Conservation (phyloP, 495 filamentous ascomycete species). For the Durotheca rogersii region DNA sequence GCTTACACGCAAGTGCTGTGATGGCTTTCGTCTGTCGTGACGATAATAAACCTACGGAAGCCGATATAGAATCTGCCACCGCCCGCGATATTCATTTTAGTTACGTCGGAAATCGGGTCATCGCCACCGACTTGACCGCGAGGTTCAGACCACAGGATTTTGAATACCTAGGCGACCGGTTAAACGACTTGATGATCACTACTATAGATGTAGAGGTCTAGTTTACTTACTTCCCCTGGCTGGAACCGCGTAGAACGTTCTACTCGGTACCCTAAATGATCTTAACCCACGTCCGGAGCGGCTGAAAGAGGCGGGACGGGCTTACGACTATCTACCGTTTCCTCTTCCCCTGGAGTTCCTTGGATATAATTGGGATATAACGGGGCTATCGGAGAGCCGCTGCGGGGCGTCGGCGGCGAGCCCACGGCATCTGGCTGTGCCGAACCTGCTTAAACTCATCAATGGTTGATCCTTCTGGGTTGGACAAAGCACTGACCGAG, state of each 20-base stretch:
- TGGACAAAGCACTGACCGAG: slow-evolving; percentile 14
- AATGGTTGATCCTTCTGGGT: slow-evolving; percentile 1
- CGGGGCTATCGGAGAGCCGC: slow-evolving; percentile 14
- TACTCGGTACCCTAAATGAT: slow-evolving; percentile 41
- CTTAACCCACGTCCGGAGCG: slow-evolving; percentile 9
- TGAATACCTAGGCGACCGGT: slow-evolving; percentile 45
- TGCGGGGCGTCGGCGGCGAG: slow-evolving; percentile 25
- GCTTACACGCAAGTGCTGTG: slow-evolving; percentile 54
- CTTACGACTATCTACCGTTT: slow-evolving; percentile 31
- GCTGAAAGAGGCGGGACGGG: not conserved
- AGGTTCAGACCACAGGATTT: slow-evolving; percentile 50
- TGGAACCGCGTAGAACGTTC: slow-evolving; percentile 43
- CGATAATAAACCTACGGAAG: slow-evolving; percentile 49
- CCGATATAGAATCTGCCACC: slow-evolving; percentile 44
- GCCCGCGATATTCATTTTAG: slow-evolving; percentile 27
- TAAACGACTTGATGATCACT: no score
- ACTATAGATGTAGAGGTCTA: no score
- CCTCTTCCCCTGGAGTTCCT: slow-evolving; percentile 31
- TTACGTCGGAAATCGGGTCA: slow-evolving; percentile 34
- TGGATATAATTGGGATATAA: slow-evolving; percentile 28
- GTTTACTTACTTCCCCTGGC: slow-evolving; percentile 41
- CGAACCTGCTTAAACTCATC: slow-evolving; percentile 9
- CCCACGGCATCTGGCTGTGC: slow-evolving; percentile 14
- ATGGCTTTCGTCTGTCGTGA: slow-evolving; percentile 48
- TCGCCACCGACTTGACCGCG: slow-evolving; percentile 36